Evolutionary conservation across 345 rosid genomes (phyloP).

Genomic region (Noccaea caerulescens): DNA sequence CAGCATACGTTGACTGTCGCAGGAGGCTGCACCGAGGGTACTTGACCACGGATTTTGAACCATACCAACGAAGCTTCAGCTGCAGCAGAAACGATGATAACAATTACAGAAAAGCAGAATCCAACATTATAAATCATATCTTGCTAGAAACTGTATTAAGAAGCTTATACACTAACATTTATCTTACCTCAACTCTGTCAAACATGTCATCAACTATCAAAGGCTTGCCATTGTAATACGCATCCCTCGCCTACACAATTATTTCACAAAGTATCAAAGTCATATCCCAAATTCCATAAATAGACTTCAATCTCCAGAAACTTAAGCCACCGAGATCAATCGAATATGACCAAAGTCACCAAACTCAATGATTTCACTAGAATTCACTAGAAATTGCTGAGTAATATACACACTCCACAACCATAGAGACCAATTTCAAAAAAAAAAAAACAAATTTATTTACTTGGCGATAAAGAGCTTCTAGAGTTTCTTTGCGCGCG

Average conservation of each 20-base stretch:
- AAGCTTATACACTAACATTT: not conserved
- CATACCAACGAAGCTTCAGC: conserved; percentile 86
- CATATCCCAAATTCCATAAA: no score
- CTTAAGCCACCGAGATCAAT: not conserved
- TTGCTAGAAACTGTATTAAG: not conserved
- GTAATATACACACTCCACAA: not conserved
- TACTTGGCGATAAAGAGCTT: conserved; percentile 91
- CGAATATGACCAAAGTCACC: not conserved
- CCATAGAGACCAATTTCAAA: conserved; percentile 1
- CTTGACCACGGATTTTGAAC: conserved; percentile 89
- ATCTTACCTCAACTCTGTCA: conserved; percentile 90
- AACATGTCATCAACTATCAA: conserved; percentile 94
- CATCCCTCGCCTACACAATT: conserved; percentile 68
- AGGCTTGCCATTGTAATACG: conserved; percentile 87
- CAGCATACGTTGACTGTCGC: conserved; percentile 81
- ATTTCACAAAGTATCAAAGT: not conserved
- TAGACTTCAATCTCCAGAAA: not conserved
- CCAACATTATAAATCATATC: conserved; percentile 8
- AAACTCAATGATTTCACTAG: not conserved
- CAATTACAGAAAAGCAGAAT: not conserved
- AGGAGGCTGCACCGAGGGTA: conserved; percentile 96
- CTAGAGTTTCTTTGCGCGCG: conserved; percentile 90
- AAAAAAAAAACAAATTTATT: not conserved
- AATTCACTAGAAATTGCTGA: not conserved
- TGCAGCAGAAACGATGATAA: conserved; percentile 37